phyloP scores from a whole-genome alignment of 73 alveolate genomes.

The Tetrahymena borealis region DNA sequence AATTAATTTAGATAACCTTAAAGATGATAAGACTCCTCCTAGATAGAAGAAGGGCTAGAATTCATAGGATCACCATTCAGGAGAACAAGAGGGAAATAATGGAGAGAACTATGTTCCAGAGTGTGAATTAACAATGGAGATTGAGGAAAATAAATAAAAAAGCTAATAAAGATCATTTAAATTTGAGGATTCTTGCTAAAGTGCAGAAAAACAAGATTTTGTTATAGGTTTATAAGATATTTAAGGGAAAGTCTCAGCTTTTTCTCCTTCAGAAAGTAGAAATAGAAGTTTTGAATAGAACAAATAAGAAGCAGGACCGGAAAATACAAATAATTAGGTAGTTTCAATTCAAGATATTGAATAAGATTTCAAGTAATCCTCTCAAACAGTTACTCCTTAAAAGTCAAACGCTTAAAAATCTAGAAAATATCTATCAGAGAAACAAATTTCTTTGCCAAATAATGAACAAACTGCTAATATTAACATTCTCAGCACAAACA shows the following conservation, averaged over 20 bases:
- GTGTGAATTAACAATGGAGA: neutral
- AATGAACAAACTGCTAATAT: neutral
- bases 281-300: neutral
- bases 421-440: neutral
- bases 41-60: neutral
- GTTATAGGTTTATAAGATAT: neutral
- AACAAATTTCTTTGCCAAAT: neutral
- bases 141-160: neutral
- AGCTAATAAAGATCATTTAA: neutral
- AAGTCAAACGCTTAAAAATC: neutral
- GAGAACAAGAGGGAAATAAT: neutral
- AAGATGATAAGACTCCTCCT: neutral
- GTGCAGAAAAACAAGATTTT: neutral
- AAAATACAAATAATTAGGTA: neutral
- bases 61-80: neutral
- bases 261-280: neutral
- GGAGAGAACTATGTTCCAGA: neutral
- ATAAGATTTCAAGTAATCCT: neutral
- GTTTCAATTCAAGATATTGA: neutral
- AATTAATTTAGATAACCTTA: neutral
- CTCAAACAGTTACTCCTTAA: neutral
- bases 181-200: neutral
- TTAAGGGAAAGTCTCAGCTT: neutral
- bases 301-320: neutral
- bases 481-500: neutral